Percentiles rank a stretch among this genome's conserved stretches.
Conservation (phyloP, 2,329 filamentous ascomycete species). For the Pseudogymnoascus sp. region DNA sequence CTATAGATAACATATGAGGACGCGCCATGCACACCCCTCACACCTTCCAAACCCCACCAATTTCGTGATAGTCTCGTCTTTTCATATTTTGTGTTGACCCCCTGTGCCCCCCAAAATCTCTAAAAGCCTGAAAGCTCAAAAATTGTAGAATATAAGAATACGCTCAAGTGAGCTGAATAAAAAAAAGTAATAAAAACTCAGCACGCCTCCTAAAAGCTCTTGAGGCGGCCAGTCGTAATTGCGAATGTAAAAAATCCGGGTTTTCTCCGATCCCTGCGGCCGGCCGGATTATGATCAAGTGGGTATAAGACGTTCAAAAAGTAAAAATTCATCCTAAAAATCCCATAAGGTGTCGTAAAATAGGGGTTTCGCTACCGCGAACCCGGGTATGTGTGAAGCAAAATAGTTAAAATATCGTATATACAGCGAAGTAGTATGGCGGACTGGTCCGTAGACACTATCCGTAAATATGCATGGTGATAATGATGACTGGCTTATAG, state of each 20-base stretch:
- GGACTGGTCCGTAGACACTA: background rate
- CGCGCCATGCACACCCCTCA: background rate
- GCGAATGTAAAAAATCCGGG: slow-evolving; percentile 1
- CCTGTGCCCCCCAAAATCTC: background rate
- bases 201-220: background rate
- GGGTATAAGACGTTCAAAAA: slow-evolving; percentile 3
- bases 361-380: background rate
- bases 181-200: background rate
- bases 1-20: background rate
- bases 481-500: background rate
- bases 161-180: background rate
- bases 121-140: background rate
- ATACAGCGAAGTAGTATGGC: background rate
- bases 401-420: background rate
- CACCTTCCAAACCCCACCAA: background rate
- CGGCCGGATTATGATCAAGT: background rate
- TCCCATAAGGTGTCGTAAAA: background rate
- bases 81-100: background rate
- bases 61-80: background rate
- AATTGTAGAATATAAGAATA: background rate
- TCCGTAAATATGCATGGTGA: background rate
- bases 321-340: background rate
- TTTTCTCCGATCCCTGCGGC: background rate
- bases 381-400: background rate
- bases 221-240: background rate